Evolutionary conservation across 1,139 yeast species (phyloP), one percentile per base, ranked within the genome.

Genomic region (Candida neerlandica): DNA sequence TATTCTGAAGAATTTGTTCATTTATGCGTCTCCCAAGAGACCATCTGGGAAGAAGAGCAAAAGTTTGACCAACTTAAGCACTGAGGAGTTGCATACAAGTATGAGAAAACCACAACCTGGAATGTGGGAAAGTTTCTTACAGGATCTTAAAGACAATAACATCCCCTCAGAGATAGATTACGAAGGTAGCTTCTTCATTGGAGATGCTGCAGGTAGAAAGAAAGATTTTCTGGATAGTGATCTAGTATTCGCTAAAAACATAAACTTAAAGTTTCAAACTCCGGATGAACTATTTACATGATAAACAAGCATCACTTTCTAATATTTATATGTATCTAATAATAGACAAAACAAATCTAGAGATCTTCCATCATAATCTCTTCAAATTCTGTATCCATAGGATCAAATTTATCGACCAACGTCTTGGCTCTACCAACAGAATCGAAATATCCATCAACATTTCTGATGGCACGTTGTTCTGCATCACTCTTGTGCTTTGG

Each of bases 191-290:
- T 80, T 86, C 55, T 94, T 69, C 62, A 92, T 92, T n/a, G 99
- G 99, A 4, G 99, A 94, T 70, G 98, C 98, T 0, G 98, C 97
- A 6, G 99, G 98, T 0, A 73, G 98, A 47, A 61, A 64, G 1
- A 64, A 61, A 0, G 98, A 92, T 64, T 86, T 85, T 63, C 87
- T 92, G 75, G 92, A 89, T 58, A 79, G 89, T 48, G 98, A 92
- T 64, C 66, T 66, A 55, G 61, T 54, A 51, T 90, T 92, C 73
- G 97, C 98, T 0, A 58, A 71, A 44, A 76, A 71, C 21, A 61
- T 79, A 1, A 80, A 80, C 0, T 44, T 91, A 2, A 57, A 60
- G 35, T 91, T 89, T 62, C 69, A 69, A 49, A 71, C 82, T 0
- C 97, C 98, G 0, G 97, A 92, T 60, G 84, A 85, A 50, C 75